phyloP scores from a whole-genome alignment of 352 stramenopile genomes.

The Phytopythium litorale region DNA sequence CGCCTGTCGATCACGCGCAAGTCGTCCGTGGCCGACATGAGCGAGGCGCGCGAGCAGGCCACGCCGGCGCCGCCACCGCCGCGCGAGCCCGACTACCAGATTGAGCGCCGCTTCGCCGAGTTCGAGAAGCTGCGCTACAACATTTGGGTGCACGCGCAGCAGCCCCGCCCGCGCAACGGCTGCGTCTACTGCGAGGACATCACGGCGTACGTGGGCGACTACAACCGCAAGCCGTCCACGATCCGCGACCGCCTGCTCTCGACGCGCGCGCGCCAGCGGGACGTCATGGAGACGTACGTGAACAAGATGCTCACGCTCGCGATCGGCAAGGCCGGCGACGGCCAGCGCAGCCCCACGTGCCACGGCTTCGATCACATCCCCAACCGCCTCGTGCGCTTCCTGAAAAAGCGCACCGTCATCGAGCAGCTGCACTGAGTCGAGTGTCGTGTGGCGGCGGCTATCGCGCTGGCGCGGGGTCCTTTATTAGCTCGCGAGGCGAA shows the following conservation, averaged over 20 bases:
- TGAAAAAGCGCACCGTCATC: conserved; percentile 25
- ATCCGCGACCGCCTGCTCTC: conserved; percentile 27
- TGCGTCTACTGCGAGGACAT: conserved; percentile 39
- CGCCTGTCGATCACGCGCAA: conserved; percentile 19
- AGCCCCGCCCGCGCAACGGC: conserved; percentile 19
- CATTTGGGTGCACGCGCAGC: conserved; percentile 35
- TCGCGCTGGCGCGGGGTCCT: no score
- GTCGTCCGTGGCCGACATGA: conserved; percentile 12
- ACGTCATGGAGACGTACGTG: conserved; percentile 28
- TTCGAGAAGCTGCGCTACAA: conserved; percentile 40
- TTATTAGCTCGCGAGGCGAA: no score
- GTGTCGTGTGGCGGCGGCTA: no score
- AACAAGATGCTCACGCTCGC: conserved; percentile 30
- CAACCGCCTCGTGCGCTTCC: conserved; percentile 28
- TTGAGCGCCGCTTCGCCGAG: conserved; percentile 33
- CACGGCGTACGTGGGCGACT: conserved; percentile 24
- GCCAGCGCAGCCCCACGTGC: conserved; percentile 27
- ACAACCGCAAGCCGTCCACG: conserved; percentile 21
- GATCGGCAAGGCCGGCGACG: conserved; percentile 23
- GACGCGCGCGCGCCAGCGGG: conserved; percentile 20
- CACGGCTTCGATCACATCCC: conserved; percentile 38
- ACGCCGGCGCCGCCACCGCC: background rate
- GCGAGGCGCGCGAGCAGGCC: conserved; percentile 7
- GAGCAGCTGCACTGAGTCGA: conserved; percentile 17
- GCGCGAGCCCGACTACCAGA: conserved; percentile 29